A percentile compares a stretch with the other conserved stretches of the same genome.
These are phyloP conservation scores for Saccharomycopsis fodiens DNA, from an alignment of 805 yeast genomes.

Conservation along the genomic window DNA sequence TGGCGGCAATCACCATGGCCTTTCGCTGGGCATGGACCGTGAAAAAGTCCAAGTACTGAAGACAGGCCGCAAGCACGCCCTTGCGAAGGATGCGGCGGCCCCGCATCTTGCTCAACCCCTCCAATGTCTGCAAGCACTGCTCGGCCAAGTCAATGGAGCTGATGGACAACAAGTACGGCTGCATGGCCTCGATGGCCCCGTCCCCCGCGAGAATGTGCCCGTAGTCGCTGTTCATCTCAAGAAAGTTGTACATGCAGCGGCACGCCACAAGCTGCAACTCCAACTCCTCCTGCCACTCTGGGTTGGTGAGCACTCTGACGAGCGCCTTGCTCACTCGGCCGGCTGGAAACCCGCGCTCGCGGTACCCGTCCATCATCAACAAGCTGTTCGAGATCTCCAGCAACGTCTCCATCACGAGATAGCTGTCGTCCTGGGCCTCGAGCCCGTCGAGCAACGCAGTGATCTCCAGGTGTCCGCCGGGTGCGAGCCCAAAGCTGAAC, in stretches of 20 bases:
- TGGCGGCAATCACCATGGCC: conserved; percentile 65
- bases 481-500: too few relatives aligned
- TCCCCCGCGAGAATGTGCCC: conserved; percentile 54
- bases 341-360: conserved; percentile 58
- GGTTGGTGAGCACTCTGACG: conserved; percentile 50
- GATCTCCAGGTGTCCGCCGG: neutral
- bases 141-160: conserved; percentile 88
- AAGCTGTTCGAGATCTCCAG: conserved; percentile 57
- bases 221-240: conserved; percentile 66
- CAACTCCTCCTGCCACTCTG: conserved; percentile 50
- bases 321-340: conserved; percentile 46
- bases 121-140: conserved; percentile 74
- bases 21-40: conserved; percentile 84
- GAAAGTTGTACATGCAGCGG: conserved; percentile 71
- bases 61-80: conserved; percentile 56
- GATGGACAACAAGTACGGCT: conserved; percentile 61
- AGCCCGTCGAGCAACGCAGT: conserved; percentile 22
- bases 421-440: conserved; percentile 46
- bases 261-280: conserved; percentile 82
- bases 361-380: conserved; percentile 58
- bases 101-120: conserved; percentile 51
- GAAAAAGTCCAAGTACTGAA: conserved; percentile 78
- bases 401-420: conserved; percentile 52
- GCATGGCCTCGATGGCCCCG: conserved; percentile 59
- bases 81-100: conserved; percentile 45